phyloP scores from a whole-genome alignment of 495 filamentous ascomycete species.

The Talaromyces stipitatus region DNA sequence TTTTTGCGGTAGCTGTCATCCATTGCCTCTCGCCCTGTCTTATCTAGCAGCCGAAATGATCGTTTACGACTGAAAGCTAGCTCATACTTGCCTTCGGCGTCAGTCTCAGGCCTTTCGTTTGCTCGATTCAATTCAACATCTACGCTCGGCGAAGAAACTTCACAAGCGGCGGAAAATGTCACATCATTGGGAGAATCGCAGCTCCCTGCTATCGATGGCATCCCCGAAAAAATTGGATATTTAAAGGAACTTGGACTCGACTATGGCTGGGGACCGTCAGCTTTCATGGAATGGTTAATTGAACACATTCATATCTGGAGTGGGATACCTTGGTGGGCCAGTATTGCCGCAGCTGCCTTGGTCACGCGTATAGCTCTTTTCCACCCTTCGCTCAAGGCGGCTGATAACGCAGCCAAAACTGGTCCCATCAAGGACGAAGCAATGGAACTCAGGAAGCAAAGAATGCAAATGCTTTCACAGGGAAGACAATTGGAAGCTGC shows the following conservation, averaged over 20 bases:
- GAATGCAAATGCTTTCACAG: conserved; percentile 35
- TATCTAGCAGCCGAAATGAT: neutral
- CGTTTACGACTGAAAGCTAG: neutral
- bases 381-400: conserved; percentile 50
- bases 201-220: conserved; percentile 33
- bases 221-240: conserved; percentile 73
- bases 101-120: neutral
- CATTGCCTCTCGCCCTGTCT: conserved; percentile 2
- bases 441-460: conserved; percentile 29
- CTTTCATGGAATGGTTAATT: conserved; percentile 60
- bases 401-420: conserved; percentile 46
- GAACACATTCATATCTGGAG: conserved; percentile 73
- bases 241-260: conserved; percentile 77
- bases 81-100: neutral
- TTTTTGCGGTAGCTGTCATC: neutral
- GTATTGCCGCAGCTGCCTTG: conserved; percentile 57
- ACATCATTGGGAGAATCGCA: conserved; percentile 23
- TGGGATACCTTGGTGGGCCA: conserved; percentile 74
- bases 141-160: conserved; percentile 11
- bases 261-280: conserved; percentile 71
- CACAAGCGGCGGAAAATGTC: conserved; percentile 6
- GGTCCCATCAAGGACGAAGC: conserved; percentile 37
- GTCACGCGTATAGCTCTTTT: conserved; percentile 58
- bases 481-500: conserved; percentile 37
- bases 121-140: conserved; percentile 40